Evolutionary conservation across 352 stramenopile species (phyloP), one percentile per base, ranked within the genome.

Genomic region (Phytophthora litchii): DNA sequence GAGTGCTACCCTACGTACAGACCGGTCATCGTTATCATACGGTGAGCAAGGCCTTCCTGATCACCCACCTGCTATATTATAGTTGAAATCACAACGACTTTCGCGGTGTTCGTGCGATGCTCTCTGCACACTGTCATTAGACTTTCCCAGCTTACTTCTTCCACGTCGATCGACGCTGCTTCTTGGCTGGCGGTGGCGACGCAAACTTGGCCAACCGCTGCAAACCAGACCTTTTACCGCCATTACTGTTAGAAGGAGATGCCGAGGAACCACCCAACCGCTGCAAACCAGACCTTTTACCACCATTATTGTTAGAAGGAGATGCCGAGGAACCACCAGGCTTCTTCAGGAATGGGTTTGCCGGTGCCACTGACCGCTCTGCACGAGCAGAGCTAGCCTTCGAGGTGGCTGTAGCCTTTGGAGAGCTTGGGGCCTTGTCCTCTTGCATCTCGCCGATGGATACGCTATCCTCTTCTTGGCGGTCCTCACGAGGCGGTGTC

Each of bases 321-420:
- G 63, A 64, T 2, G 59, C 47, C 11, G 51, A 42, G 4, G 52
- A 68, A 13, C 25, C 38, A 2, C 36, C 40, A 6, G 82, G 52
- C 25, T 88, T 89, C 59, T 89, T 91, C 14, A 92, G 45, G 44
- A 92, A 92, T 59, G 82, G 82, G 51, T 92, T 92, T 16, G 72
- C 63, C 3, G 82, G 82, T 21, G 78, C 78, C 32, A 88, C 72
- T 0, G 78, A 86, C 20, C 67, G 66, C 49, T 86, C 72, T n/a
- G 64, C 43, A 40, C 20, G 35, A 8, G 42, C 23, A n/a, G 20
- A 35, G 23, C 37, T 71, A 27, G 5, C 43, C 40, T 63, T 70
- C 17, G 32, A 29, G 6, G 19, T n/a, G 3, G 32, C 21, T 23
- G 54, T 16, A 38, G 59, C 8, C 29, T 60, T 67, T n/a, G 52